Evolutionary conservation across 164 flowering plant genomes (phyloP).

Genomic region (Berberis vulgaris): DNA sequence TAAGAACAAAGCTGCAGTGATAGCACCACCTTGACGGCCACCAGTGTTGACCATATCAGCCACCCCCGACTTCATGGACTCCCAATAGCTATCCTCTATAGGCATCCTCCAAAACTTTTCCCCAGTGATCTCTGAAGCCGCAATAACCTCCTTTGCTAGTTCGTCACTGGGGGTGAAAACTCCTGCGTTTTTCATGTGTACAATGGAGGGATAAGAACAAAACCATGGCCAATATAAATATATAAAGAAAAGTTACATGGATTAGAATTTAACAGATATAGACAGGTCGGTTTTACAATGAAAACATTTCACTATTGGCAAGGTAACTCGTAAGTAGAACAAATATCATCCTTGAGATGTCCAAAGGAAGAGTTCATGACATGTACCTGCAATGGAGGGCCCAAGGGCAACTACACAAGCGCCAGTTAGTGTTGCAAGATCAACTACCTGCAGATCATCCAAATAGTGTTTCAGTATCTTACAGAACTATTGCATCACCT

Average conservation of each 20-base stretch:
- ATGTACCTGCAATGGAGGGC: slow-evolving; percentile 79
- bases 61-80: slow-evolving; percentile 89
- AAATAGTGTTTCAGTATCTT: too few relatives aligned
- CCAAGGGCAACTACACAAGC: slow-evolving; percentile 92
- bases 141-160: slow-evolving; percentile 68
- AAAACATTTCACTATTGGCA: too few relatives aligned
- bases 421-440: slow-evolving; percentile 90
- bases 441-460: slow-evolving; percentile 51
- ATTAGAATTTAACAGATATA: too few relatives aligned
- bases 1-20: slow-evolving; percentile 89
- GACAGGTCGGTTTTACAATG: too few relatives aligned
- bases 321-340: background rate
- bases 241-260: too few relatives aligned
- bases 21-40: slow-evolving; percentile 80
- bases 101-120: slow-evolving; percentile 97
- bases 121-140: slow-evolving; percentile 66
- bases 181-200: slow-evolving; percentile 29
- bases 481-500: too few relatives aligned
- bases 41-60: slow-evolving; percentile 99
- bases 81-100: slow-evolving; percentile 96
- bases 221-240: background rate
- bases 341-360: background rate
- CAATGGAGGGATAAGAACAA: background rate
- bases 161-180: slow-evolving; percentile 89
- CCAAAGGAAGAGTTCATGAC: background rate